phyloP scores from a whole-genome alignment of 139 green algal genomes.

The Chlorokybus atmophyticus region DNA sequence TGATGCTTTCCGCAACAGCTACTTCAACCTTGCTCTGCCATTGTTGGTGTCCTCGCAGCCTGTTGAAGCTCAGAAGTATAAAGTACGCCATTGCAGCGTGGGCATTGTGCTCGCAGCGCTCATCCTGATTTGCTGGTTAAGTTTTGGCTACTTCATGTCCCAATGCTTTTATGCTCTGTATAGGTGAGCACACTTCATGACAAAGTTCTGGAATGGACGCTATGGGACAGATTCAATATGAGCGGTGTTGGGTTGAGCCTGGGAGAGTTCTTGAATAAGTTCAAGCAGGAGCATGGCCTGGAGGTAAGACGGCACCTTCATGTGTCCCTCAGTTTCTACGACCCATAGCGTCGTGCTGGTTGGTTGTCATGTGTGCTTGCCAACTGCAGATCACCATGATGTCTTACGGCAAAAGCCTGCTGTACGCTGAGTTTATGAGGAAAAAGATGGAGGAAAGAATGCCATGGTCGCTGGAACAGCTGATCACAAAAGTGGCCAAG shows the following conservation, averaged over 20 bases:
- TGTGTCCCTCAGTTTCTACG: too few relatives aligned
- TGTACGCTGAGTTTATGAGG: conserved; percentile 28
- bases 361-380: too few relatives aligned
- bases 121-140: too few relatives aligned
- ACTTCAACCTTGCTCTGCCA: conserved; percentile 27
- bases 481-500: conserved; percentile 15
- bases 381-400: conserved; percentile 21
- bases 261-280: conserved; percentile 13
- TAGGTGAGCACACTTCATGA: too few relatives aligned
- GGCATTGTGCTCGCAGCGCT: too few relatives aligned
- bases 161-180: too few relatives aligned
- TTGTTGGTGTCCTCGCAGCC: conserved; percentile 20
- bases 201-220: conserved; percentile 20
- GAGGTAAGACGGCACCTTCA: conserved; percentile 9
- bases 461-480: conserved; percentile 10
- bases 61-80: conserved; percentile 6
- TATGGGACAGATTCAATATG: conserved; percentile 28
- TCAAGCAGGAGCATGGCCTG: conserved; percentile 23
- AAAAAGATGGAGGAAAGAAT: conserved; percentile 29
- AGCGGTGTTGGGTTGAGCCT: conserved; percentile 15
- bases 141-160: too few relatives aligned
- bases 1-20: conserved; percentile 12
- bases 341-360: too few relatives aligned
- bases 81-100: too few relatives aligned
- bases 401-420: conserved; percentile 33